Base-by-base conservation (phyloP, 805 yeast species). In the Schizosaccharomyces lindneri region DNA sequence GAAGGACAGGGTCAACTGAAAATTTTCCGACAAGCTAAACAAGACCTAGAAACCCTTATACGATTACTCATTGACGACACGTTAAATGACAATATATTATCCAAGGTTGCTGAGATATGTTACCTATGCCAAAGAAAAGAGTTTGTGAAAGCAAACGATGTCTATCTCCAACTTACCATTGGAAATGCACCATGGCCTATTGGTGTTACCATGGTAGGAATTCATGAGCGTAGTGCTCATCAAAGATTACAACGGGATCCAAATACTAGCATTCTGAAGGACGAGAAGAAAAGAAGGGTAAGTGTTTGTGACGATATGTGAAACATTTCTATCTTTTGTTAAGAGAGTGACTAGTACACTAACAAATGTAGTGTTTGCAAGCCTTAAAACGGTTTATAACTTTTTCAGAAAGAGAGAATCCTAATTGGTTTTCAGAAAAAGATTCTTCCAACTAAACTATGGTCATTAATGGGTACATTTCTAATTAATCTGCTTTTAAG, bases 111-210 rank as follows among this genome's bases (percentile, higher is more conserved):
- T 2, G 82, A 86, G 0, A 78, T 85, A 1, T 65, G 83, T 7
- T 75, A 77, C 64, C 76, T 82, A 66, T 62, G 85, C n/a, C 95
- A 87, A 69, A 67, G 71, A 11, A 67, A 69, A 17, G 76, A 81
- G 43, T 81, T 70, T 65, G 68, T 69, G 46, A 72, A 72, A 61
- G 87, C 90, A 4, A 79, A 79, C 63, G 86, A 85, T 66, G 75
- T 81, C 31, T 87, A 87, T 66, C 73, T 87, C 74, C 78, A 83
- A 64, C 72, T 87, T 63, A 83, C 90, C 67, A 83, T 87, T 19
- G 96, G 95, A 0, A 85, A 86, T 66, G 87, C 84, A 1, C 89
- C 93, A 4, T 87, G 95, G 95, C 96, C 96, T 2, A 84, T 87
- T 65, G 96, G 95, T 32, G 85, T 87, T 15, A 74, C 81, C 6